phyloP scores from a whole-genome alignment of 2,329 filamentous ascomycete species.

The Cordyceps farinosa region DNA sequence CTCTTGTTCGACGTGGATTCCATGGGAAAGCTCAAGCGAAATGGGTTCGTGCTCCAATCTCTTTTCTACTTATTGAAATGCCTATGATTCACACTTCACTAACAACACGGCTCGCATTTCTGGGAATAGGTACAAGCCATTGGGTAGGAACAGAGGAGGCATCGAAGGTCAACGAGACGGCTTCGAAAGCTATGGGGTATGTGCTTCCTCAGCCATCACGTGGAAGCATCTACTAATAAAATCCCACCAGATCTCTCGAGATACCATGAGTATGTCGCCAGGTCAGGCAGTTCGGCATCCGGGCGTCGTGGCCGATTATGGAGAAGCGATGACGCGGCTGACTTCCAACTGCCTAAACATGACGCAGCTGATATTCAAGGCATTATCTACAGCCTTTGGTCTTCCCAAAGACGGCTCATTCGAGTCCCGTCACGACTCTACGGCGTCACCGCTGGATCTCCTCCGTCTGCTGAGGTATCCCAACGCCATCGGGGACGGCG shows the following conservation, averaged over 20 bases:
- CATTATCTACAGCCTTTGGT: not conserved
- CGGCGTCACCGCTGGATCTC: not conserved
- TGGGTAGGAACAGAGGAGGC: conserved; percentile 7
- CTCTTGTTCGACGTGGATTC: not conserved
- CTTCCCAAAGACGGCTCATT: not conserved
- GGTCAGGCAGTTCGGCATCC: not conserved
- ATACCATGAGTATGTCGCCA: not conserved
- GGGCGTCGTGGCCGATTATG: not conserved
- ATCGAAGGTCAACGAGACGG: conserved; percentile 1
- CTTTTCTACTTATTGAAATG: not conserved
- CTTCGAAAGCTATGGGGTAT: conserved; percentile 9
- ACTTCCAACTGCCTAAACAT: not conserved
- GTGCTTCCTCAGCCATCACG: not conserved
- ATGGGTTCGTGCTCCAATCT: not conserved
- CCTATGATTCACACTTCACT: not conserved
- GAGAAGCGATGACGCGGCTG: not conserved
- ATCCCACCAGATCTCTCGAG: not conserved
- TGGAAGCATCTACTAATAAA: not conserved
- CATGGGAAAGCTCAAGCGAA: not conserved
- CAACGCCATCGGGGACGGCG: not conserved
- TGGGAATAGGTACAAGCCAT: not conserved
- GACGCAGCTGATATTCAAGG: not conserved
- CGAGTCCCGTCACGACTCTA: not conserved
- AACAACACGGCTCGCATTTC: not conserved
- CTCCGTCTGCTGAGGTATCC: conserved; percentile 3